These are phyloP conservation scores for Scenedesmus sp. DNA, from an alignment of 163 green algal species.

Conservation along the genomic window DNA sequence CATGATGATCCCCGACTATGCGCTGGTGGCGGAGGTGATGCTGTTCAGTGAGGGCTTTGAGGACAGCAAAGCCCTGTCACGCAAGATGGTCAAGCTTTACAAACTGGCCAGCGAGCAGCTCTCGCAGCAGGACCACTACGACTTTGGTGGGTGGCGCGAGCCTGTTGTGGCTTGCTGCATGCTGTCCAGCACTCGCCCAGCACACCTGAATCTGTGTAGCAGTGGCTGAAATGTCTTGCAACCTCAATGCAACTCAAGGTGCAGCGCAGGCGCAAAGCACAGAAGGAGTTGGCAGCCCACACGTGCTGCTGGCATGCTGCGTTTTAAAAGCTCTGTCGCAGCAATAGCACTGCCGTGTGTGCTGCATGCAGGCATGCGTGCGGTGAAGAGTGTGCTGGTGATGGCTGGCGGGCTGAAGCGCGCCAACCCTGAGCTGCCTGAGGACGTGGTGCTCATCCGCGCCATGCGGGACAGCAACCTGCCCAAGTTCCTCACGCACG, in stretches of 20 bases:
- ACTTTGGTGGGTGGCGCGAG: conserved; percentile 63
- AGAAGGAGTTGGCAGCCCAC: too few relatives aligned
- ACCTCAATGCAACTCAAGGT: too few relatives aligned
- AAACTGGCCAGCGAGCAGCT: conserved; percentile 90
- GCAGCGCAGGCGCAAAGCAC: too few relatives aligned
- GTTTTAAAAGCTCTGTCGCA: neutral
- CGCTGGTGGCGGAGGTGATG: conserved; percentile 87
- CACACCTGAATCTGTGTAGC: neutral
- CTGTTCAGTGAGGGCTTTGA: conserved; percentile 89
- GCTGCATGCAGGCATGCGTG: conserved; percentile 74
- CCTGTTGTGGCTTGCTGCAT: neutral
- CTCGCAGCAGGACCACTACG: conserved; percentile 86
- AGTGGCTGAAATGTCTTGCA: neutral
- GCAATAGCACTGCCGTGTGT: neutral
- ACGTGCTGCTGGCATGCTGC: too few relatives aligned
- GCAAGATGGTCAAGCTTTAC: conserved; percentile 93
- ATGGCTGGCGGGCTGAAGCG: conserved; percentile 87
- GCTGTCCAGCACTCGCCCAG: neutral
- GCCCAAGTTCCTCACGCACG: conserved; percentile 89
- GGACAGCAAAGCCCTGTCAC: conserved; percentile 77
- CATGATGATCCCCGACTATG: conserved; percentile 93
- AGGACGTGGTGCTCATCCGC: conserved; percentile 79
- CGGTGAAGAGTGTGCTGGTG: conserved; percentile 88
- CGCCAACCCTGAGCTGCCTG: conserved; percentile 73
- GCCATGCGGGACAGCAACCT: conserved; percentile 91